Evolutionary conservation across 1,284 basidiomycete species (phyloP), one percentile per base, ranked within the genome.

Genomic region (Pseudozyma sp.): DNA sequence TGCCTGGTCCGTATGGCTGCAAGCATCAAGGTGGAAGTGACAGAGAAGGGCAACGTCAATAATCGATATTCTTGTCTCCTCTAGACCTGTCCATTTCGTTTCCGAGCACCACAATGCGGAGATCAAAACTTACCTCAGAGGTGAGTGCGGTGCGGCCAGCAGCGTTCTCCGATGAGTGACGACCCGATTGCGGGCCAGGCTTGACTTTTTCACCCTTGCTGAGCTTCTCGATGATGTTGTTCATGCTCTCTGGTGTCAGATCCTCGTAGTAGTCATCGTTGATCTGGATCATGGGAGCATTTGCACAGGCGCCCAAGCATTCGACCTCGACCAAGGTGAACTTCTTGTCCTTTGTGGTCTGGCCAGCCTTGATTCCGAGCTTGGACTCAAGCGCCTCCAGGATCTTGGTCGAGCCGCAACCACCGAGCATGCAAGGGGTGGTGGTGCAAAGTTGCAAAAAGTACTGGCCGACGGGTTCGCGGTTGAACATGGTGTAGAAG

Each of bases 201-300:
- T 93, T 94, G 63, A 93, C 93, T 84, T 91, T 92, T 85, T 92
- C 88, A 56, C 95, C 95, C 80, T 90, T 91, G 35, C 90, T 87
- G 82, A 99, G 91, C 3, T 91, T 91, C 67, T 94, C 90, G 56
- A 99, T 87, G 45, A 99, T 88, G 85, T 92, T 92, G 87, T 91
- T 91, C 29, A 94, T 96, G 10, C 92, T 90, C 80, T 92, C 90
- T 2, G 93, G 89, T n/a, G 95, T 98, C 58, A 99, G 88, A 84
- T 99, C 96, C 90, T 99, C 96, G 85, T 95, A 99, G 88, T 93
- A 99, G 85, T 97, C 94, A 83, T 99, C 97, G 54, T 92, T 92
- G 84, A 99, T 89, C 78, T 92, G 94, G 85, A 99, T 88, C 96
- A 99, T 99, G 11, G 96, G 96, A n/a, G 97, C 97, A 86, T 98